Percentiles rank a stretch among this genome's conserved stretches.
These are phyloP conservation scores for Kodamaea fungicola DNA, from an alignment of 1,139 yeast species.

Conservation along the genomic window DNA sequence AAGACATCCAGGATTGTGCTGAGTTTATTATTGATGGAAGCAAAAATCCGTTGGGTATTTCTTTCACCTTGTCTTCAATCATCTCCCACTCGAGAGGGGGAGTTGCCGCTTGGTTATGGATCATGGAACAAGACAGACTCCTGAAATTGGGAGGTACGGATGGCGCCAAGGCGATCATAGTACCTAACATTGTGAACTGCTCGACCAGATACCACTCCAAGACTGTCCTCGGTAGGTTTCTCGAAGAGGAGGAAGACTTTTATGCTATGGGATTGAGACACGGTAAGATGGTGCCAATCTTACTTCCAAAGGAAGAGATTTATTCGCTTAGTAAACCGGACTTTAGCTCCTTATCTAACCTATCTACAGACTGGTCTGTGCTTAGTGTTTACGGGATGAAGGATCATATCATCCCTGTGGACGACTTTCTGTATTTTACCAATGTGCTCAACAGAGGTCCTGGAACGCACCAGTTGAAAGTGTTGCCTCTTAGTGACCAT, in stretches of 20 bases:
- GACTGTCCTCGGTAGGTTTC: constrained; percentile 37
- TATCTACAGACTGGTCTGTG: constrained; percentile 51
- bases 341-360: constrained; percentile 35
- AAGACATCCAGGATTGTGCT: constrained; percentile 58
- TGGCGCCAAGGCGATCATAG: constrained; percentile 30
- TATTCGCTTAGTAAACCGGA: constrained; percentile 52
- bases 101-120: constrained; percentile 77
- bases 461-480: constrained; percentile 48
- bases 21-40: constrained; percentile 39
- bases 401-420: constrained; percentile 63
- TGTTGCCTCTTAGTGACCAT: constrained; percentile 75
- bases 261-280: constrained; percentile 30
- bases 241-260: constrained; percentile 11
- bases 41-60: constrained; percentile 33
- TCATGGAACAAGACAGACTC: constrained; percentile 38
- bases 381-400: constrained; percentile 68
- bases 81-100: constrained; percentile 81
- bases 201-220: constrained; percentile 55
- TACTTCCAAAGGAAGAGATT: constrained; percentile 53
- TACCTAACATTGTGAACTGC: constrained; percentile 70
- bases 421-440: constrained; percentile 59
- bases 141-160: constrained; percentile 20
- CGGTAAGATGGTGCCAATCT: constrained; percentile 42
- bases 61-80: constrained; percentile 50
- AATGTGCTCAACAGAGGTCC: constrained; percentile 53